Evolutionary conservation across 1,139 yeast species (phyloP).

Genomic region (Pneumocystis murina): DNA sequence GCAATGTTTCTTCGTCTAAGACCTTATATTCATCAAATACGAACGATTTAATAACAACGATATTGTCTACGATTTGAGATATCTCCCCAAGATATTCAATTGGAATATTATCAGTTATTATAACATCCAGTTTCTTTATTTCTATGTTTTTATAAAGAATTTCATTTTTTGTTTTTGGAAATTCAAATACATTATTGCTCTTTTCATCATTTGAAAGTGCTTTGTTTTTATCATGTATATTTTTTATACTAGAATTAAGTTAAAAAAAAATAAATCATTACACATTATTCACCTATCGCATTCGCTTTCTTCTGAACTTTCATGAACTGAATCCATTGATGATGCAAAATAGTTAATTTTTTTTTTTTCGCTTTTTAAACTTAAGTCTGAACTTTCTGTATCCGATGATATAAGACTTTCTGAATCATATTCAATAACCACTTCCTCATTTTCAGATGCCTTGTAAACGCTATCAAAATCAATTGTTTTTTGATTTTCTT

Average conservation of each 20-base stretch:
- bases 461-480: neutral
- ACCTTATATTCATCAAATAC: slow-evolving; percentile 76
- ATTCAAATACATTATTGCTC: slow-evolving; percentile 31
- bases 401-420: neutral
- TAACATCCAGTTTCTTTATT: slow-evolving; percentile 50
- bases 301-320: neutral
- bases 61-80: slow-evolving; percentile 48
- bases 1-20: slow-evolving; percentile 63
- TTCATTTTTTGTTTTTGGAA: slow-evolving; percentile 70
- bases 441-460: neutral
- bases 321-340: neutral
- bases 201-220: slow-evolving; percentile 17
- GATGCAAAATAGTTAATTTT: neutral
- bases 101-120: slow-evolving; percentile 42
- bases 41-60: slow-evolving; percentile 58
- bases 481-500: neutral
- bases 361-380: neutral
- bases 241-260: neutral
- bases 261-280: neutral
- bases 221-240: neutral
- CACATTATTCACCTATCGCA: neutral
- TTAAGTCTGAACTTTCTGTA: neutral
- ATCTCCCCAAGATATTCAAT: slow-evolving; percentile 64
- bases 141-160: slow-evolving; percentile 45
- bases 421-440: neutral